Conservation (phyloP, 164 flowering plant species). For the Pachysandra terminalis region DNA sequence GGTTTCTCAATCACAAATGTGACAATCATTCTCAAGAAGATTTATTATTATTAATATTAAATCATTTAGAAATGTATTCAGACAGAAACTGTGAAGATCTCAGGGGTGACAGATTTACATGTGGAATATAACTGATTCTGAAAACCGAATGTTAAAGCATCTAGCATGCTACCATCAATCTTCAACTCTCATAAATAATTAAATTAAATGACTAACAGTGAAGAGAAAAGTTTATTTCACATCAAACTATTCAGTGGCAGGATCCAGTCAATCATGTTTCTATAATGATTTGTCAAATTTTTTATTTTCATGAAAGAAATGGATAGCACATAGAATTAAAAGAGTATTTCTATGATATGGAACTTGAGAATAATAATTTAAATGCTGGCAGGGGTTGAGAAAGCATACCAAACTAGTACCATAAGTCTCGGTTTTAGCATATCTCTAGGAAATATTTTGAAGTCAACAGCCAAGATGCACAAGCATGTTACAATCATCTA, state of each 20-base stretch:
- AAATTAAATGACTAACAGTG: not conserved
- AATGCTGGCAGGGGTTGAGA: slow-evolving; percentile 1
- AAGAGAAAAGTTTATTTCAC: too few relatives aligned
- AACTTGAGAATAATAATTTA: not conserved
- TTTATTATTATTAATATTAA: too few relatives aligned
- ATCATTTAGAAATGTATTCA: too few relatives aligned
- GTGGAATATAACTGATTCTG: not conserved
- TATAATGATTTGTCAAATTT: not conserved
- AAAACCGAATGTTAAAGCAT: not conserved
- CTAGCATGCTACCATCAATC: not conserved
- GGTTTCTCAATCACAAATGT: too few relatives aligned
- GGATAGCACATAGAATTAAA: too few relatives aligned
- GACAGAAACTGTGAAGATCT: not conserved
- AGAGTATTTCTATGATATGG: not conserved
- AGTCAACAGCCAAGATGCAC: slow-evolving; percentile 94
- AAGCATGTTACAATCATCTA: slow-evolving; percentile 85
- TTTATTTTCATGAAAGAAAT: not conserved
- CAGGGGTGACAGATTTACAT: not conserved
- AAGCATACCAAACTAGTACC: slow-evolving; percentile 82
- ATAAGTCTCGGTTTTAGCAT: slow-evolving; percentile 91
- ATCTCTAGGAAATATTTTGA: slow-evolving; percentile 85
- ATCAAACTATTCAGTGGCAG: not conserved
- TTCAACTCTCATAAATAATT: too few relatives aligned
- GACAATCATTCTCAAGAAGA: not conserved
- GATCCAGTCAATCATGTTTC: not conserved